Conservation (phyloP, 805 yeast genomes). For the Tetrapisispora fleetii region DNA sequence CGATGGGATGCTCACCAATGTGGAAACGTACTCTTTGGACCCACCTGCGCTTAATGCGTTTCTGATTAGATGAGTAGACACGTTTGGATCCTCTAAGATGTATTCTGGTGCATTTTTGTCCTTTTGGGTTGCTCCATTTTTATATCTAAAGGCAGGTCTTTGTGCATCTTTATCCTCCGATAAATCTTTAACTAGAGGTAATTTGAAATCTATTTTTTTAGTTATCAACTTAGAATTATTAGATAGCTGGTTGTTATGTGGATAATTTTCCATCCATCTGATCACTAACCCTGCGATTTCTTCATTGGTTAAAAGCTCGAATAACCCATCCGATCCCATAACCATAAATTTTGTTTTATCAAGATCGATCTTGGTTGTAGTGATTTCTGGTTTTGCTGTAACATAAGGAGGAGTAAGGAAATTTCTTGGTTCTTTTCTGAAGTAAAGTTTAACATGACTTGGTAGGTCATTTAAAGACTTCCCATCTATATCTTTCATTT, state of each 20-base stretch:
- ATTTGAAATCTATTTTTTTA: slow-evolving; percentile 24
- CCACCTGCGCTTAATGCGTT: slow-evolving; percentile 90
- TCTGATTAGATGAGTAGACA: slow-evolving; percentile 84
- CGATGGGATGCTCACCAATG: slow-evolving; percentile 82
- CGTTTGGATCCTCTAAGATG: slow-evolving; percentile 74
- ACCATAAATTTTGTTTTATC: slow-evolving; percentile 71
- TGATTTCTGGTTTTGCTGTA: slow-evolving; percentile 89
- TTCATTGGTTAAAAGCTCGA: slow-evolving; percentile 83
- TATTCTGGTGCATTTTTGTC: slow-evolving; percentile 30
- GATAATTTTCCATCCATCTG: slow-evolving; percentile 76
- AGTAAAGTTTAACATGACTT: slow-evolving; percentile 70
- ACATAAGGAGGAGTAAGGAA: slow-evolving; percentile 91
- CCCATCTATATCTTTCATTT: slow-evolving; percentile 52
- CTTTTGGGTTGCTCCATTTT: slow-evolving; percentile 17
- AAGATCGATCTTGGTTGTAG: slow-evolving; percentile 67
- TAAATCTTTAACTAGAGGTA: slow-evolving; percentile 56
- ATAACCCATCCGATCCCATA: slow-evolving; percentile 89
- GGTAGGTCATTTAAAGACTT: slow-evolving; percentile 47
- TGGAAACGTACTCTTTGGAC: slow-evolving; percentile 74
- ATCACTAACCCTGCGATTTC: slow-evolving; percentile 89
- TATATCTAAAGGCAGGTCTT: slow-evolving; percentile 67
- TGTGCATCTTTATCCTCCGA: slow-evolving; percentile 46
- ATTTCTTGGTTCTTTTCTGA: slow-evolving; percentile 62
- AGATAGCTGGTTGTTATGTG: slow-evolving; percentile 4
- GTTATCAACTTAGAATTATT: slow-evolving; percentile 9